Evolutionary conservation across 2,329 filamentous ascomycete species (phyloP).

Genomic region (Colletotrichum siamense): DNA sequence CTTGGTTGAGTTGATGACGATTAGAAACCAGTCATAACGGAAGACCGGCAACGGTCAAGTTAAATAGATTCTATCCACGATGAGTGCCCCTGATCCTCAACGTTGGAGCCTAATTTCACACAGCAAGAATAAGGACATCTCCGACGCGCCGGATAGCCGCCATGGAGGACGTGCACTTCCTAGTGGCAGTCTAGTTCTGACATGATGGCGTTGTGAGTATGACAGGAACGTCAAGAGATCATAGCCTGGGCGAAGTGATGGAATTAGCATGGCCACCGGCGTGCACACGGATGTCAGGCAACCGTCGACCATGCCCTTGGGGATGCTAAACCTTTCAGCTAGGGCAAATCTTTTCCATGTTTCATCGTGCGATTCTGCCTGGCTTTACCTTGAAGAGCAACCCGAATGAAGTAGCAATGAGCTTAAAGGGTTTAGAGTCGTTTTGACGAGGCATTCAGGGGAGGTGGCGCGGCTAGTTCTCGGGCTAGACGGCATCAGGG

Average conservation of each 20-base stretch:
- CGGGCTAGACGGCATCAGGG: not conserved
- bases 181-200: not conserved
- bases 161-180: not conserved
- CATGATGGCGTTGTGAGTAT: not conserved
- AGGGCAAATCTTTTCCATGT: not conserved
- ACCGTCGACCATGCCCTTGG: not conserved
- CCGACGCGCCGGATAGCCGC: not conserved
- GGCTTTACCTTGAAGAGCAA: not conserved
- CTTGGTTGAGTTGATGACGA: not conserved
- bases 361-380: not conserved
- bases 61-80: not conserved
- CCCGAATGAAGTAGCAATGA: not conserved
- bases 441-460: not conserved
- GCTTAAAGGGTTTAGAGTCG: not conserved
- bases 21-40: not conserved
- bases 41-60: not conserved
- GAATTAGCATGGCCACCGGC: not conserved
- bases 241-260: not conserved
- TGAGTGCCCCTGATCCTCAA: not conserved
- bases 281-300: not conserved
- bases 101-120: not conserved
- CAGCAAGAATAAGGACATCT: not conserved
- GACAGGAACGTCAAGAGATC: not conserved
- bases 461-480: not conserved
- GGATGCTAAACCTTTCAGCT: not conserved